Base-by-base conservation (phyloP, 441 rosid species). In the Macaranga tanarius region DNA sequence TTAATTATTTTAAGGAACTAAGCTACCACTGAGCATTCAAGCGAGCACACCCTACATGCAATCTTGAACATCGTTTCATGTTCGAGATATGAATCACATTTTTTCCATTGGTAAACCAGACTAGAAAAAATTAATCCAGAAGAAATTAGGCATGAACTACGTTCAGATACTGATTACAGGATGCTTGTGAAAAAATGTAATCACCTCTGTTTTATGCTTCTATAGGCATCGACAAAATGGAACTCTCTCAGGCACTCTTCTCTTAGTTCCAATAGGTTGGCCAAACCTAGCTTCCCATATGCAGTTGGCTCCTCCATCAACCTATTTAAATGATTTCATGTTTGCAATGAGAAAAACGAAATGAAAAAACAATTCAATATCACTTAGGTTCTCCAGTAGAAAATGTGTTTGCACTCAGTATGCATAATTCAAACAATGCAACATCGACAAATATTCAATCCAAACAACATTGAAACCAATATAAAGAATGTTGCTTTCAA, bases 261-360 rank as follows among this genome's bases (percentile, higher is more conserved):
- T 83, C 99, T 85, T 66, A 95, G 86, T 76, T 95, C 99, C 88
- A 93, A 88, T 38, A 95, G 98, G 84, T 93, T 93, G 67, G 99
- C 99, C 77, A 95, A 84, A 48, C 99, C 99, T 64, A 95, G 81
- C 82, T 95, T 93, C 62, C 98, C 99, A 80, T 93, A 95, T 70
- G 99, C 99, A 68, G 98, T 92, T 52, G 98, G 98, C 83, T 95
- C 99, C 81, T 95, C 97, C 91, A 91, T 95, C 86, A 95, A 84
- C 84, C 99, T 95, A 79, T 77, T 60, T 57, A 73, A 26, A 12
- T 58, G 40, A 44, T 73, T 69, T 31, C 51, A 71, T 69, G n/a
- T 34, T 58, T 48, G 52, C 44, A 50, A 64, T 20, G 22, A 48
- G 12, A 42, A 75, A 77, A 75, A 44, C 5, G 44, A 61, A 52